A percentile compares a stretch with the other conserved stretches of the same genome.
Conservation (phyloP, 2,329 filamentous ascomycete genomes). For the Pseudogymnoascus sp. region DNA sequence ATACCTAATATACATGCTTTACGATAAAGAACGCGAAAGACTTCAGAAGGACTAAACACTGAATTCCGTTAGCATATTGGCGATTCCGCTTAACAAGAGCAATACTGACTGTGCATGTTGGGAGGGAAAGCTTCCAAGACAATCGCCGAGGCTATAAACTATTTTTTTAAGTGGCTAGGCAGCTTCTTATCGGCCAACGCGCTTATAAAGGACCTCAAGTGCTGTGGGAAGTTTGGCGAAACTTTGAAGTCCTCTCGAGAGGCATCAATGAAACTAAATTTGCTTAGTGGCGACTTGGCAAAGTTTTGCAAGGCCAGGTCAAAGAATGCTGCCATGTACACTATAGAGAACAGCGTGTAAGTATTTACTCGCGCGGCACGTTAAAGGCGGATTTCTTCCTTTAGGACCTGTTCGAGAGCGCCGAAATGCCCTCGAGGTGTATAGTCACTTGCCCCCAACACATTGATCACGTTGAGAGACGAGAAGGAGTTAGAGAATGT, state of each 20-base stretch:
- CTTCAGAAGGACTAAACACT: constrained; percentile 17
- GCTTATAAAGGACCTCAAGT: constrained; percentile 16
- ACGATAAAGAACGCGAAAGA: constrained; percentile 18
- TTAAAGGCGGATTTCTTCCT: constrained; percentile 14
- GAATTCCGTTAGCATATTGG: constrained; percentile 2
- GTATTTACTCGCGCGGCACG: constrained; percentile 14
- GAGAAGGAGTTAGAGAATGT: constrained; percentile 17
- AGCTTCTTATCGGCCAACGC: constrained; percentile 15
- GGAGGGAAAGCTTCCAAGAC: constrained; percentile 22
- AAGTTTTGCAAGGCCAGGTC: constrained; percentile 14
- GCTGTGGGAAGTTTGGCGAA: constrained; percentile 14
- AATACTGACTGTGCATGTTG: constrained; percentile 20
- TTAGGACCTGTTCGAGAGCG: constrained; percentile 14
- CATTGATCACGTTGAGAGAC: constrained; percentile 17
- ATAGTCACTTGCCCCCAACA: not conserved
- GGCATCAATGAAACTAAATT: constrained; percentile 18
- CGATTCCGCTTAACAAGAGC: not conserved
- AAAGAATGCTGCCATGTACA: constrained; percentile 18
- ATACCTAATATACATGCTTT: constrained; percentile 13
- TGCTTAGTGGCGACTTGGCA: constrained; percentile 9
- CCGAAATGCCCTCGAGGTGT: constrained; percentile 11
- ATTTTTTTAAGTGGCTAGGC: constrained; percentile 13
- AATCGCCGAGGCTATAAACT: constrained; percentile 19
- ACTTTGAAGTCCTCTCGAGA: constrained; percentile 15
- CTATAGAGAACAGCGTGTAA: constrained; percentile 18